Evolutionary conservation across 2,329 filamentous ascomycete species (phyloP).

Genomic region (Penicillium sumatraense): DNA sequence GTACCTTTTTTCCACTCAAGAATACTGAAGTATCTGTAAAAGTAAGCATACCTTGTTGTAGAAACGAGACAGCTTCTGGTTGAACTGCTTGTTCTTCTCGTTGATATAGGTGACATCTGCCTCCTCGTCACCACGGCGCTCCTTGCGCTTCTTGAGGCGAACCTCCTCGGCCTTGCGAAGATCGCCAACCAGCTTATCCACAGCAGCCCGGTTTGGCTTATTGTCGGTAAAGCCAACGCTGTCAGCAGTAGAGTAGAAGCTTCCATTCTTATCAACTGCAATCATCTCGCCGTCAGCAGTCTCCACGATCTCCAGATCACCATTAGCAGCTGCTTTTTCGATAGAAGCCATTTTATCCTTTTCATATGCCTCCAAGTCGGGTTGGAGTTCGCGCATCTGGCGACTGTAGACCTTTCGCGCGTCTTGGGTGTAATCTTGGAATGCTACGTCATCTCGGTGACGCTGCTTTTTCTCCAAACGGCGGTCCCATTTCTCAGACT

Average conservation of each 20-base stretch:
- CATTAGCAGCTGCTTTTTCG: slow-evolving; percentile 80
- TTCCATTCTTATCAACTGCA: slow-evolving; percentile 87
- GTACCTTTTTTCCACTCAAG: slow-evolving; percentile 2
- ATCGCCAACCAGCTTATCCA: slow-evolving; percentile 86
- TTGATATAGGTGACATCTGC: slow-evolving; percentile 98
- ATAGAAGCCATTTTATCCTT: slow-evolving; percentile 83
- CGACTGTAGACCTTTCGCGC: slow-evolving; percentile 93
- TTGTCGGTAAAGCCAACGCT: slow-evolving; percentile 80
- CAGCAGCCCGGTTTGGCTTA: slow-evolving; percentile 81
- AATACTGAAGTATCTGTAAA: background rate
- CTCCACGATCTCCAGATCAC: slow-evolving; percentile 90
- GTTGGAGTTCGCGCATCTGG: slow-evolving; percentile 76
- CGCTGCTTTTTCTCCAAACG: slow-evolving; percentile 83
- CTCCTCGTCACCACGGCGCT: slow-evolving; percentile 80
- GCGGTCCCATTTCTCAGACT: slow-evolving; percentile 92
- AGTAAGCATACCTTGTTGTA: slow-evolving; percentile 86
- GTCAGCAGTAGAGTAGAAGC: slow-evolving; percentile 88
- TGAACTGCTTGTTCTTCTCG: slow-evolving; percentile 99
- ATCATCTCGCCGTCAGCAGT: slow-evolving; percentile 94
- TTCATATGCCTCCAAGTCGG: slow-evolving; percentile 83
- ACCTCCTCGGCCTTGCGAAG: slow-evolving; percentile 86
- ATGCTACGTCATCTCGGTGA: slow-evolving; percentile 82
- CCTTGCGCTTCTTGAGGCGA: slow-evolving; percentile 81
- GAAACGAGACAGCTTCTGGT: slow-evolving; percentile 92
- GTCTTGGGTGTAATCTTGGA: slow-evolving; percentile 86